A percentile compares a stretch with the other conserved stretches of the same genome.
Conservation (phyloP, 139 green algal genomes). For the Chlamydomonas applanata region DNA sequence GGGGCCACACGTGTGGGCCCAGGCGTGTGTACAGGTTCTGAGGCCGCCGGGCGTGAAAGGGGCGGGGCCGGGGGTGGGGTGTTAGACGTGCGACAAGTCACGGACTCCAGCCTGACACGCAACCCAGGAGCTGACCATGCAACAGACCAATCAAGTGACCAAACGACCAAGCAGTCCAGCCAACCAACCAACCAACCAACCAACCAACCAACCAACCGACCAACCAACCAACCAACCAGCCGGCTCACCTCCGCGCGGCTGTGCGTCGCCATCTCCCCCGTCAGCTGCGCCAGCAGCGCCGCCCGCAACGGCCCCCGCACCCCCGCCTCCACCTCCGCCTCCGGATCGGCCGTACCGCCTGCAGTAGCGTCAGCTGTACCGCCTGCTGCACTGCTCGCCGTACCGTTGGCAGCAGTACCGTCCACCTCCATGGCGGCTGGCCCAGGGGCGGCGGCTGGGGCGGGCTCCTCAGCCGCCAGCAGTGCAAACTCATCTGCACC, state of each 20-base stretch:
- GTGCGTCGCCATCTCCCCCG: slow-evolving; percentile 60
- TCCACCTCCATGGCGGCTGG: slow-evolving; percentile 7
- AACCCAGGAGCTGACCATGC: too few relatives aligned
- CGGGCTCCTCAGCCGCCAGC: not conserved
- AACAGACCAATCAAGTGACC: too few relatives aligned
- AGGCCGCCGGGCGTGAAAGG: too few relatives aligned
- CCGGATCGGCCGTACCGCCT: not conserved
- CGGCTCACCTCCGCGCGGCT: slow-evolving; percentile 47
- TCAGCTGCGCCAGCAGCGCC: slow-evolving; percentile 15
- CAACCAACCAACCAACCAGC: too few relatives aligned
- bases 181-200: too few relatives aligned
- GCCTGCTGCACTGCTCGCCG: not conserved
- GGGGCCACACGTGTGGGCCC: slow-evolving; percentile 77
- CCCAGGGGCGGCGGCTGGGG: too few relatives aligned
- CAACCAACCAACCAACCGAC: too few relatives aligned
- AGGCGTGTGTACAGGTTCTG: slow-evolving; percentile 42
- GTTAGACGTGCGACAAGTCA: slow-evolving; percentile 13
- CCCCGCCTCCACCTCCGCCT: too few relatives aligned
- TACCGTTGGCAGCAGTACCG: not conserved
- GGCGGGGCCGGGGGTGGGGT: too few relatives aligned
- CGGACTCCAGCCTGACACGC: slow-evolving; percentile 63
- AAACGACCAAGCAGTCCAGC: too few relatives aligned
- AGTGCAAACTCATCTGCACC: slow-evolving; percentile 18
- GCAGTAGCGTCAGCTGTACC: not conserved
- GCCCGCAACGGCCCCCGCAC: too few relatives aligned